phyloP scores from a whole-genome alignment of 345 rosid genomes.

The Raphanus sativus region DNA sequence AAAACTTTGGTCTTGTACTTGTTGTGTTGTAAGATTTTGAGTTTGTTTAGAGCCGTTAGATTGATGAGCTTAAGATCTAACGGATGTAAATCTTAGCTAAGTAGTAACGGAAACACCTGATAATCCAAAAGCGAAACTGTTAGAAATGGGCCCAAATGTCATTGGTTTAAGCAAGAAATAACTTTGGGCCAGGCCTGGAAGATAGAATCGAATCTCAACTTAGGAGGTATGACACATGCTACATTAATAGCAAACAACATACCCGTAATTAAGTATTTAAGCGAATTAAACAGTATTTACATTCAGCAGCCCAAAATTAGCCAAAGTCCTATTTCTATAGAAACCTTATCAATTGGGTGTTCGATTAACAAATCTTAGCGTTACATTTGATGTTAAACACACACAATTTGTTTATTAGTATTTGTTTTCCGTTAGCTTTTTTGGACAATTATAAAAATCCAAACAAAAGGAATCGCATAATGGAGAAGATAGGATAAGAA shows the following conservation, averaged over 20 bases:
- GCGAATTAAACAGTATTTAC: neutral
- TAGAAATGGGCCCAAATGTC: neutral
- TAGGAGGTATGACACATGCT: neutral
- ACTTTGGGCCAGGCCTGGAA: neutral
- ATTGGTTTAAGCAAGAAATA: too few species aligned
- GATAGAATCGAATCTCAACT: neutral
- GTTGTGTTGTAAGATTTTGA: neutral
- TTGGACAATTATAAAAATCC: neutral
- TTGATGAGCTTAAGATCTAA: conserved; percentile 16
- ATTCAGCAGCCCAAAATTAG: conserved; percentile 10
- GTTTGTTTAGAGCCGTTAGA: conserved; percentile 14
- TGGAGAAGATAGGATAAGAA: conserved; percentile 21
- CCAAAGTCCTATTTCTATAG: neutral
- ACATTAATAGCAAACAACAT: conserved; percentile 5
- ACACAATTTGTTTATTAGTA: neutral
- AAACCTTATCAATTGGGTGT: conserved; percentile 18
- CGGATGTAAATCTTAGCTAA: conserved; percentile 2
- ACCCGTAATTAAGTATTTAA: neutral
- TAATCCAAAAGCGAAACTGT: neutral
- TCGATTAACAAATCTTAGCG: neutral
- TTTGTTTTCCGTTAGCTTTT: neutral
- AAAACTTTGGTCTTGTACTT: neutral
- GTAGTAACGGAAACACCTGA: conserved; percentile 10
- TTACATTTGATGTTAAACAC: neutral
- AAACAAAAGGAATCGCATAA: conserved; percentile 6